Conservation (phyloP, 768 basidiomycete genomes). For the Mycena floridula region DNA sequence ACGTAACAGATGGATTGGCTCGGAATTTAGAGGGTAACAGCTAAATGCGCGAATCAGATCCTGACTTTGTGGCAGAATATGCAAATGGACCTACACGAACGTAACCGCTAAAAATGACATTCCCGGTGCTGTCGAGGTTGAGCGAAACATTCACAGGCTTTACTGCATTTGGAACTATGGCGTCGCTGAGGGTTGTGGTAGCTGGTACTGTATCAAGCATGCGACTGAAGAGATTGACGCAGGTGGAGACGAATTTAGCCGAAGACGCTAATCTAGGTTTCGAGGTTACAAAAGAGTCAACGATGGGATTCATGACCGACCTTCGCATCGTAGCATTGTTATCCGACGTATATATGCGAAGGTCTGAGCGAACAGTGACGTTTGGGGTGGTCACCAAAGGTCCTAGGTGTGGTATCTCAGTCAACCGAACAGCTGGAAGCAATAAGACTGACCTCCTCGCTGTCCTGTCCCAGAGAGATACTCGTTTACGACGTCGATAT, state of each 20-base stretch:
- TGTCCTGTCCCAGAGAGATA: slow-evolving; percentile 7
- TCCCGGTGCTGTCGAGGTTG: not conserved
- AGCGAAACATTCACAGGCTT: slow-evolving; percentile 11
- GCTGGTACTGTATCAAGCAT: slow-evolving; percentile 18
- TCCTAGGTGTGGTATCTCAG: slow-evolving; percentile 4
- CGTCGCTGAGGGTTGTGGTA: slow-evolving; percentile 10
- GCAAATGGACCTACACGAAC: slow-evolving; percentile 2
- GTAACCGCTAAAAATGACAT: slow-evolving; percentile 8
- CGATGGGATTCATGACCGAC: slow-evolving; percentile 5
- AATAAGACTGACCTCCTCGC: slow-evolving; percentile 11
- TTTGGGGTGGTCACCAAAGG: slow-evolving; percentile 17
- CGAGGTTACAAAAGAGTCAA: too few species aligned
- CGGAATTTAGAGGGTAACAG: slow-evolving; percentile 2
- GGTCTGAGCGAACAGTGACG: slow-evolving; percentile 17
- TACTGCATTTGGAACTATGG: slow-evolving; percentile 9
- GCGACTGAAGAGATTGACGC: slow-evolving; percentile 8
- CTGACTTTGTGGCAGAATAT: not conserved
- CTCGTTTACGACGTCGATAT: slow-evolving; percentile 10
- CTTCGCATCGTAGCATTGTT: slow-evolving; percentile 14
- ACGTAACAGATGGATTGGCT: slow-evolving; percentile 1
- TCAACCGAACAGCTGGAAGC: slow-evolving; percentile 1
- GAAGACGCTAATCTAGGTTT: too few species aligned
- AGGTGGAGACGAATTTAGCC: slow-evolving; percentile 8
- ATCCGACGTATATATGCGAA: slow-evolving; percentile 15
- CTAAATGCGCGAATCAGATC: not conserved